Evolutionary conservation across 768 basidiomycete species (phyloP).

Genomic region (Candolleomyces efflorescens): DNA sequence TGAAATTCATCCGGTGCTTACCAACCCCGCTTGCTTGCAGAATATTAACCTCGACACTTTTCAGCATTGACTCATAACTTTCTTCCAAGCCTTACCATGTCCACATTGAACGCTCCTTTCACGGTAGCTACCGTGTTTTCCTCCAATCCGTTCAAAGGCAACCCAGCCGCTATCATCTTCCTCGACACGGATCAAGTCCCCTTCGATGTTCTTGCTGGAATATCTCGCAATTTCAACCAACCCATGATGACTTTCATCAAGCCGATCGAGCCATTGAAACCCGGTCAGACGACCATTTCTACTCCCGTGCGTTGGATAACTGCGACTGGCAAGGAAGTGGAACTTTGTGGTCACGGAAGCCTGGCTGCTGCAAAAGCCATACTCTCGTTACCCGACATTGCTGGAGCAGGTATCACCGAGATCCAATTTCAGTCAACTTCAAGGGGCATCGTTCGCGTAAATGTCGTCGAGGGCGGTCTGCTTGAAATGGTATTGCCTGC

Average conservation of each 20-base stretch:
- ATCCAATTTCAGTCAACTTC: background rate
- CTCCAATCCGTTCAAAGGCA: constrained; percentile 35
- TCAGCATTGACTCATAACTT: background rate
- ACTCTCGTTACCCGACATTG: constrained; percentile 25
- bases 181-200: constrained; percentile 23
- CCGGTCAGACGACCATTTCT: constrained; percentile 18
- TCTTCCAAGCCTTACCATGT: background rate
- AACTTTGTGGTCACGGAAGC: constrained; percentile 41
- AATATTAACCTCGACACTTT: background rate
- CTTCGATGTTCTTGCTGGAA: constrained; percentile 23
- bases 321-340: constrained; percentile 22
- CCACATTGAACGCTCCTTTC: constrained; percentile 21
- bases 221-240: constrained; percentile 42
- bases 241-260: constrained; percentile 37
- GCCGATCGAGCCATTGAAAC: constrained; percentile 16
- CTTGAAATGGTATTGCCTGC: constrained; percentile 37
- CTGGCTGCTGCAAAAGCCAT: constrained; percentile 41
- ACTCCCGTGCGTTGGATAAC: constrained; percentile 36
- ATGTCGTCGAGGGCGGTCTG: constrained; percentile 21
- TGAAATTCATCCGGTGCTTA: too few relatives aligned
- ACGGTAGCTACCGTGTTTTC: constrained; percentile 42
- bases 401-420: constrained; percentile 16
- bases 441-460: background rate
- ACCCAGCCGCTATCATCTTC: constrained; percentile 40
- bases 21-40: too few relatives aligned